phyloP scores from a whole-genome alignment of 768 basidiomycete species.

The Termitomyces heimii region DNA sequence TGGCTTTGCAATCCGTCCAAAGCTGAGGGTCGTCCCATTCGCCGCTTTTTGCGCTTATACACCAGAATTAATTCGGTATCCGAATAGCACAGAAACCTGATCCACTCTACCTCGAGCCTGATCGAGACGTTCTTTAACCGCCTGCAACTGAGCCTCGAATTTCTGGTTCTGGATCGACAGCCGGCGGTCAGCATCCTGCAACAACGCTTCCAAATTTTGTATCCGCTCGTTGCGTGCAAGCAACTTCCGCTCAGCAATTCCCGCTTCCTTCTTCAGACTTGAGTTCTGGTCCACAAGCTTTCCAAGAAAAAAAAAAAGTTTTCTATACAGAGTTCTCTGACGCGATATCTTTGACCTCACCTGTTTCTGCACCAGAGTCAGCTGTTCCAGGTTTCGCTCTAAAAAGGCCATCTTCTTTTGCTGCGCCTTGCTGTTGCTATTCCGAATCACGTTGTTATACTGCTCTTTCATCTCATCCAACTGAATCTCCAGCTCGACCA shows the following conservation, averaged over 20 bases:
- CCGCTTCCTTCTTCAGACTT: slow-evolving; percentile 93
- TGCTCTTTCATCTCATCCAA: slow-evolving; percentile 98
- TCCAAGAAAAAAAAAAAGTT: slow-evolving; percentile 5
- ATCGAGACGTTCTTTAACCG: slow-evolving; percentile 87
- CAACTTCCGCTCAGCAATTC: slow-evolving; percentile 93
- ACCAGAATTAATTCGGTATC: slow-evolving; percentile 8
- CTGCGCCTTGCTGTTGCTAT: slow-evolving; percentile 97
- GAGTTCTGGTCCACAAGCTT: slow-evolving; percentile 99
- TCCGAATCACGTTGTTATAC: slow-evolving; percentile 97
- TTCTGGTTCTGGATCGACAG: slow-evolving; percentile 92
- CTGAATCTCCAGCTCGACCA: slow-evolving; percentile 98
- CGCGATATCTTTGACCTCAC: slow-evolving; percentile 28
- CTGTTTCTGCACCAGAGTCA: slow-evolving; percentile 97
- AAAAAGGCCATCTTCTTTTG: slow-evolving; percentile 99
- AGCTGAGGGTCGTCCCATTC: slow-evolving; percentile 65
- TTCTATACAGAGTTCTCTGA: neutral
- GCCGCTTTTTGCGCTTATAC: slow-evolving; percentile 72
- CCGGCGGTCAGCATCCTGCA: slow-evolving; percentile 92
- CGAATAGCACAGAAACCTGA: slow-evolving; percentile 8
- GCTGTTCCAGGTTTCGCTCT: slow-evolving; percentile 92
- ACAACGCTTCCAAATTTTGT: slow-evolving; percentile 87
- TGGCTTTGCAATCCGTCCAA: slow-evolving; percentile 96
- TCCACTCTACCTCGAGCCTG: slow-evolving; percentile 75
- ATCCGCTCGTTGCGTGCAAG: slow-evolving; percentile 97
- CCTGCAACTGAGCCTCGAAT: slow-evolving; percentile 89